Conservation (phyloP, 768 basidiomycete species). For the Naganishia onofrii region DNA sequence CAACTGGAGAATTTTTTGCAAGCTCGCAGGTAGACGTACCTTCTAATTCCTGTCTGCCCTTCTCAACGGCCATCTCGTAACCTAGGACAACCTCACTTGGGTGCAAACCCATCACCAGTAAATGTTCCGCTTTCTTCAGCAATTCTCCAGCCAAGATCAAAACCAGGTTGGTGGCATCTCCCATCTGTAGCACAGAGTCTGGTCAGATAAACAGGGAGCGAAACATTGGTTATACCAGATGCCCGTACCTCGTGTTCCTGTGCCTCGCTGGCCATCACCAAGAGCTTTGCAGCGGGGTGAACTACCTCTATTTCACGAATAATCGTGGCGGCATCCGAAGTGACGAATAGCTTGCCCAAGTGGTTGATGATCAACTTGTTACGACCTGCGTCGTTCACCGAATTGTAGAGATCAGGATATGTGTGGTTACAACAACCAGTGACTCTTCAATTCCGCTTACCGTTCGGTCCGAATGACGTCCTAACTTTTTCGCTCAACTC, state of each 20-base stretch:
- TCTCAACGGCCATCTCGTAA: slow-evolving; percentile 83
- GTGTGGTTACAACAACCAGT: too few relatives aligned
- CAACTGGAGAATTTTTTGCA: too few relatives aligned
- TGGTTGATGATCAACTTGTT: slow-evolving; percentile 99
- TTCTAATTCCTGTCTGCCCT: slow-evolving; percentile 82
- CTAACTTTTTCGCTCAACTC: slow-evolving; percentile 92
- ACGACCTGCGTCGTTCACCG: slow-evolving; percentile 61
- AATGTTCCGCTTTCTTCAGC: slow-evolving; percentile 84
- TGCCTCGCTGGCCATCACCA: slow-evolving; percentile 97
- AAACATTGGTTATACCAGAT: slow-evolving; percentile 37
- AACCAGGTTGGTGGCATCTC: slow-evolving; percentile 93
- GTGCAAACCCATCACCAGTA: slow-evolving; percentile 94
- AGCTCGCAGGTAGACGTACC: slow-evolving; percentile 60
- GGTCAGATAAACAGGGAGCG: neutral
- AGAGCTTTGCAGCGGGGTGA: slow-evolving; percentile 95
- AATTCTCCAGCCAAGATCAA: slow-evolving; percentile 93
- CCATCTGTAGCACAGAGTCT: slow-evolving; percentile 70
- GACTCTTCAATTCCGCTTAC: too few relatives aligned
- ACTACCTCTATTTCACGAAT: slow-evolving; percentile 97
- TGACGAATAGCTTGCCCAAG: slow-evolving; percentile 90
- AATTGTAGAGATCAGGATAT: too few relatives aligned
- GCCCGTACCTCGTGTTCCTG: slow-evolving; percentile 93
- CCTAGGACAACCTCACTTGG: slow-evolving; percentile 93
- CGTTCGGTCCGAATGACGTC: slow-evolving; percentile 94
- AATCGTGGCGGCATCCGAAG: slow-evolving; percentile 97